Evolutionary conservation across 2,329 filamentous ascomycete genomes (phyloP).

Genomic region (Colletotrichum salicis): DNA sequence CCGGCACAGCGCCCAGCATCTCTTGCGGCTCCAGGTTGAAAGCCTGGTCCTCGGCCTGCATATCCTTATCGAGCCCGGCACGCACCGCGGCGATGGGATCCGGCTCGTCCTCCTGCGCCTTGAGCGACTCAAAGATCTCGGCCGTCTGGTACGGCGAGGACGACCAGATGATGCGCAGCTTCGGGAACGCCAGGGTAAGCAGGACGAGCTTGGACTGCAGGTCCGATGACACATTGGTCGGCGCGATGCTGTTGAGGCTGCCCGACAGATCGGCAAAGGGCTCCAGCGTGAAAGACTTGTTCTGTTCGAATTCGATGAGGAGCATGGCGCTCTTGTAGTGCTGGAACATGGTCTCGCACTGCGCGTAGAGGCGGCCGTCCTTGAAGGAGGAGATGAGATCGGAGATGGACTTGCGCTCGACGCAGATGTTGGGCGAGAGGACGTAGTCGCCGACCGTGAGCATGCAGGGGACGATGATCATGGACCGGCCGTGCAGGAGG

Average conservation of each 20-base stretch:
- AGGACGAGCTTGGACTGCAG: constrained; percentile 93
- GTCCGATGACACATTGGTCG: constrained; percentile 71
- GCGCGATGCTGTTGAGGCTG: constrained; percentile 71
- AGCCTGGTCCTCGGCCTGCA: constrained; percentile 72
- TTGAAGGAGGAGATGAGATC: constrained; percentile 93
- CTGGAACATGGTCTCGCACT: constrained; percentile 93
- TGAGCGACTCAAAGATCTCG: constrained; percentile 94
- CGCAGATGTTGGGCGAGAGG: constrained; percentile 87
- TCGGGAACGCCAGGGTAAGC: constrained; percentile 90
- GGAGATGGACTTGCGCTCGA: constrained; percentile 92
- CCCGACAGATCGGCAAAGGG: constrained; percentile 75
- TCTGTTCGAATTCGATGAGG: constrained; percentile 96
- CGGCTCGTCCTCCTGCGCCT: constrained; percentile 88
- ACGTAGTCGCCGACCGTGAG: constrained; percentile 97
- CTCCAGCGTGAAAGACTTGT: constrained; percentile 96
- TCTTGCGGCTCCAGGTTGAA: constrained; percentile 91
- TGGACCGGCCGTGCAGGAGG: constrained; percentile 86
- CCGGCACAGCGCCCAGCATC: constrained; percentile 87
- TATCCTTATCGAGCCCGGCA: constrained; percentile 76
- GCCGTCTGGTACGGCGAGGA: constrained; percentile 94
- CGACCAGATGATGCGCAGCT: constrained; percentile 92
- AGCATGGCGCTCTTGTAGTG: constrained; percentile 92
- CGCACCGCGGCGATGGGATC: constrained; percentile 89
- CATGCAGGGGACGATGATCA: constrained; percentile 93
- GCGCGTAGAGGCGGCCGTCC: constrained; percentile 90